Percentiles rank a stretch among this genome's conserved stretches.
Conservation (phyloP, 352 stramenopile species). For the Phytopythium montanum region DNA sequence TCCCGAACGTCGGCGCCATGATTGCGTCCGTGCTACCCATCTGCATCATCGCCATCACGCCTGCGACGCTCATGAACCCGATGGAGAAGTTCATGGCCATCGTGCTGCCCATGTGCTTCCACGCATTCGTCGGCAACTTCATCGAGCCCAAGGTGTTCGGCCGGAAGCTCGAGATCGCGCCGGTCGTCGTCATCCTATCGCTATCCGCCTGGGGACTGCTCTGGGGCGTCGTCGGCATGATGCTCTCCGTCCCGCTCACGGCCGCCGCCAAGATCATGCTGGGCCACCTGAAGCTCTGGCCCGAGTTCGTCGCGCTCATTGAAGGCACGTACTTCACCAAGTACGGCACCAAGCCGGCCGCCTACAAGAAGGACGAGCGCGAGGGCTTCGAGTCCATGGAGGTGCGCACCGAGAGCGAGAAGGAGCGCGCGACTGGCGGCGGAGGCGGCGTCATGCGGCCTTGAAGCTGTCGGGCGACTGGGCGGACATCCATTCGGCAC, state of each 20-base stretch:
- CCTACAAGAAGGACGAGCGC: slow-evolving; percentile 77
- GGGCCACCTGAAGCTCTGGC: slow-evolving; percentile 82
- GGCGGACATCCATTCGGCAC: neutral
- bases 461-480: slow-evolving; percentile 12
- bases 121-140: slow-evolving; percentile 89
- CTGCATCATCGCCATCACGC: slow-evolving; percentile 86
- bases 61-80: slow-evolving; percentile 77
- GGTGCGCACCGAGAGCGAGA: slow-evolving; percentile 69
- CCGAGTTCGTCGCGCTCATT: slow-evolving; percentile 83
- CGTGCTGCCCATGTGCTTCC: slow-evolving; percentile 81
- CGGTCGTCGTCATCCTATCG: slow-evolving; percentile 83
- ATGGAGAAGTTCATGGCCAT: slow-evolving; percentile 90
- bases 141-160: slow-evolving; percentile 87
- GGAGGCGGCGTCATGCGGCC: slow-evolving; percentile 25
- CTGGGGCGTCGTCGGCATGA: slow-evolving; percentile 88
- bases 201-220: slow-evolving; percentile 85
- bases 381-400: slow-evolving; percentile 79
- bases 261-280: slow-evolving; percentile 87
- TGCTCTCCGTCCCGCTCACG: slow-evolving; percentile 85
- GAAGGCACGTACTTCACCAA: slow-evolving; percentile 84
- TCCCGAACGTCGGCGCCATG: slow-evolving; percentile 87
- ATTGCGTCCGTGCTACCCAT: slow-evolving; percentile 82
- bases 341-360: slow-evolving; percentile 54
- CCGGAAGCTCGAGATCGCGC: slow-evolving; percentile 84
- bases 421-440: slow-evolving; percentile 33